Base-by-base conservation (phyloP, 306 rosid species). In the Hippophae rhamnoides region DNA sequence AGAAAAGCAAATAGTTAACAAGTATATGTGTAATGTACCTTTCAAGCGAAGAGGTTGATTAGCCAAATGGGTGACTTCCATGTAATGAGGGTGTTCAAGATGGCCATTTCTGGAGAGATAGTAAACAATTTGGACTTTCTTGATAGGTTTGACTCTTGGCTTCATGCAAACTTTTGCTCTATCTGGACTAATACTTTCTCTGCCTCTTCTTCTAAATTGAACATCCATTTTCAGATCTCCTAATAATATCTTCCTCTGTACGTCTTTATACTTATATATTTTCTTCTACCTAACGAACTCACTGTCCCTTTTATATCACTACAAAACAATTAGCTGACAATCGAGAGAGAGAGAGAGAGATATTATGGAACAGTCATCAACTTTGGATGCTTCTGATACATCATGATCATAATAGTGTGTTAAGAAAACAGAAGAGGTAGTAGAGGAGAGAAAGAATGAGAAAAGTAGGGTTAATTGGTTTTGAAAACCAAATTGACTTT, bases 1-100 rank as follows among this genome's bases (percentile, higher is more conserved):
- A 12, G 52, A 48, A 47, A 14, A 7, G 13, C 13, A 10, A 48
- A 5, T 7, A 49, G 53, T 12, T 6, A 46, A 46, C 13, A 46
- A 46, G 6, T 10, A 10, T 5, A 46, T 10, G 50, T 46, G 5
- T 46, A 46, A 46, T 10, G 10, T 8, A 82, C 97, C 95, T 72
- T 76, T 84, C 10, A 90, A 64, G 12, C 90, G 96, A 58, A 90
- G 95, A 51, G 97, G 85, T 43, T 85, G 81, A 63, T 68, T 82
- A 68, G 84, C 50, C 10, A 65, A 69, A 62, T 84, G 97, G 49
- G 77, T 46, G 56, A 90, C 47, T 52, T 90, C 96, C 69, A 90
- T 72, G 79, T 71, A 87, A 69, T 90, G 97, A 14, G 97, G 97
- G 57, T 87, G 97, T 52, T 90, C 94, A 25, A 87, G 78, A 7